Evolutionary conservation across 768 basidiomycete genomes (phyloP).

Genomic region (Suillus discolor): DNA sequence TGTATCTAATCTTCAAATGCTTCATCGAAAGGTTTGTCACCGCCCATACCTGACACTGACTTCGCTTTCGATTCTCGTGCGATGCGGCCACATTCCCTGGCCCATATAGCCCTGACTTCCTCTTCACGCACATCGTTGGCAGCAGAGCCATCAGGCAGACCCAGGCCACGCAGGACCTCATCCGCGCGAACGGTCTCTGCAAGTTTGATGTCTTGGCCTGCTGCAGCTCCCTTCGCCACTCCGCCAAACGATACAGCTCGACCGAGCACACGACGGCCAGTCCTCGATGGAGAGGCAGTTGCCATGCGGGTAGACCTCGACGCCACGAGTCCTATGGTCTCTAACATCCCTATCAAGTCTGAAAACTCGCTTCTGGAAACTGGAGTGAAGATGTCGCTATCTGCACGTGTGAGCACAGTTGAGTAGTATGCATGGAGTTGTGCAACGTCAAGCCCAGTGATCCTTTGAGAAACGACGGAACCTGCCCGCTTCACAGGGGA

Average conservation of each 20-base stretch:
- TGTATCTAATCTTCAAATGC: constrained; percentile 36
- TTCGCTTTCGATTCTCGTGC: constrained; percentile 36
- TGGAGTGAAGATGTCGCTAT: constrained; percentile 56
- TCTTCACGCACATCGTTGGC: constrained; percentile 43
- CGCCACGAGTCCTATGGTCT: constrained; percentile 68
- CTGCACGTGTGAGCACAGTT: constrained; percentile 56
- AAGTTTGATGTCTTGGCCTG: constrained; percentile 51
- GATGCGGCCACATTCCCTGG: constrained; percentile 41
- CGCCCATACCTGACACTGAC: constrained; percentile 9
- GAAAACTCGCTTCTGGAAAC: constrained; percentile 78
- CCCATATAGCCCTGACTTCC: constrained; percentile 45
- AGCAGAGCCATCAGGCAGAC: constrained; percentile 37
- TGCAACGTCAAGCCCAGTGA: constrained; percentile 53
- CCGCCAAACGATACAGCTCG: constrained; percentile 61
- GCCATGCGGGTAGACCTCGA: constrained; percentile 33
- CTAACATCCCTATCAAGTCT: constrained; percentile 70
- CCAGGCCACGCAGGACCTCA: constrained; percentile 73
- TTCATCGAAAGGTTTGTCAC: constrained; percentile 30
- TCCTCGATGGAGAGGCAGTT: constrained; percentile 44
- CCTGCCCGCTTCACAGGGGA: constrained; percentile 57
- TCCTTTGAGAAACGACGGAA: constrained; percentile 28
- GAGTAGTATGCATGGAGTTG: constrained; percentile 69
- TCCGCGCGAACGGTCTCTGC: constrained; percentile 65
- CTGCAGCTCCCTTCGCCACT: constrained; percentile 25
- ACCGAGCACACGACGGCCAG: constrained; percentile 53